Evolutionary conservation across 805 yeast genomes (phyloP), one percentile per base, ranked within the genome.

Genomic region (Wickerhamiella siamensis): DNA sequence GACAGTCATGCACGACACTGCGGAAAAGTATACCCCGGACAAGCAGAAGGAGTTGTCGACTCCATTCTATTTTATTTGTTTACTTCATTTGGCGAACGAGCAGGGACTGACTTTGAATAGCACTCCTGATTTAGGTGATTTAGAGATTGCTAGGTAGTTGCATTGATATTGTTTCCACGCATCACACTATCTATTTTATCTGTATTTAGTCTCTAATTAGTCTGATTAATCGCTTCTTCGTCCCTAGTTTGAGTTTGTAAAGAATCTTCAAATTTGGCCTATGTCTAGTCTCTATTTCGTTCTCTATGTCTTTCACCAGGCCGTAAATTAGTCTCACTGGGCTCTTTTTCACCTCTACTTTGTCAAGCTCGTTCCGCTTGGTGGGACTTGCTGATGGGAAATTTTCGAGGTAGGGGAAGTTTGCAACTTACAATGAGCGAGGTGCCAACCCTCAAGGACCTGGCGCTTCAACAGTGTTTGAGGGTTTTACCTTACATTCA

Each of bases 21-120:
- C 64, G 16, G 58, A 60, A 6, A 64, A 66, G 55, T 84, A 86
- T 55, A 65, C 72, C 0, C 59, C 64, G 6, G 75, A 72, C 38
- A 71, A 75, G 37, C 63, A 67, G 49, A 70, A 69, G 39, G 94
- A 84, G 40, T 60, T 86, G 5, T 79, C 93, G 1, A 83, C 94
- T 1, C 79, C 93, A 59, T 81, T 81, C 58, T 81, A 83, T 53
- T 84, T 84, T 52, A 82, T 84, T 44, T 81, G 94, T 51, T 61
- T 83, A 52, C 61, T 84, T 29, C 95, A 84, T 61, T 64, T 84
- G 49, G 94, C 94, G 12, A 84, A 86, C 55, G 95, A 84, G 57
- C 77, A 81, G 53, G 88, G 87, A 1, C 63, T 84, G 24, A 55
- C 63, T 5, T 69, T 84, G 5, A 63, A 66, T 15, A 71, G 72